Conservation (phyloP, 108 stramenopile species). For the Seminavis robusta region DNA sequence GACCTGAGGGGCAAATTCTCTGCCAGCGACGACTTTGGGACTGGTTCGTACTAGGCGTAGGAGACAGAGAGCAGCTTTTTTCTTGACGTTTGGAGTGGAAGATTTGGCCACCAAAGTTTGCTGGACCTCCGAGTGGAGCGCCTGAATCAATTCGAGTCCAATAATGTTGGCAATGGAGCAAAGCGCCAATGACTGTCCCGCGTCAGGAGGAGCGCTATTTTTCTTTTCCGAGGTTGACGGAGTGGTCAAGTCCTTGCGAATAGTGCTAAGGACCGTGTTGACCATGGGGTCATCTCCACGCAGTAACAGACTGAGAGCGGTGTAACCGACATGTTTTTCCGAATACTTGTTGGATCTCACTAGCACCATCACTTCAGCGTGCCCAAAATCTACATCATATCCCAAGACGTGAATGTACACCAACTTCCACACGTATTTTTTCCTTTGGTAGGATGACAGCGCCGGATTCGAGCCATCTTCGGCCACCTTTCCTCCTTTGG, state of each 20-base stretch:
- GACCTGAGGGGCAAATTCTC: slow-evolving; percentile 86
- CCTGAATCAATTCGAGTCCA: slow-evolving; percentile 84
- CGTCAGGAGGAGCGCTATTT: slow-evolving; percentile 59
- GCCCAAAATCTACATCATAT: slow-evolving; percentile 99
- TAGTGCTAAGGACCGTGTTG: slow-evolving; percentile 80
- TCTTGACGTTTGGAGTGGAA: slow-evolving; percentile 86
- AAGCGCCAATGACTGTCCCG: slow-evolving; percentile 78
- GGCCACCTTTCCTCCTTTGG: slow-evolving; percentile 61
- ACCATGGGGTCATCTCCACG: slow-evolving; percentile 88
- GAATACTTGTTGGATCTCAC: slow-evolving; percentile 84
- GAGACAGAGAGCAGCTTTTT: slow-evolving; percentile 94
- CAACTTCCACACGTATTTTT: slow-evolving; percentile 99
- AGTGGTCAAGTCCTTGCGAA: slow-evolving; percentile 79
- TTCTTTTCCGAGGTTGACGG: slow-evolving; percentile 44
- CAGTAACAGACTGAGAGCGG: slow-evolving; percentile 89
- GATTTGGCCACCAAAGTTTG: slow-evolving; percentile 76
- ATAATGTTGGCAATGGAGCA: slow-evolving; percentile 84
- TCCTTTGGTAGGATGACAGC: slow-evolving; percentile 87
- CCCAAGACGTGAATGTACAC: slow-evolving; percentile 98
- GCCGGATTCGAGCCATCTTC: slow-evolving; percentile 74
- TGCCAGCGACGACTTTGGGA: slow-evolving; percentile 78
- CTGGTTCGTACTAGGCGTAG: slow-evolving; percentile 85
- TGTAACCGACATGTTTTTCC: slow-evolving; percentile 97
- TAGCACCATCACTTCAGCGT: slow-evolving; percentile 90
- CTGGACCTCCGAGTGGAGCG: slow-evolving; percentile 85